These are phyloP conservation scores for Aotearoamyces nothofagi DNA, from an alignment of 2,329 filamentous ascomycete species.

Conservation along the genomic window DNA sequence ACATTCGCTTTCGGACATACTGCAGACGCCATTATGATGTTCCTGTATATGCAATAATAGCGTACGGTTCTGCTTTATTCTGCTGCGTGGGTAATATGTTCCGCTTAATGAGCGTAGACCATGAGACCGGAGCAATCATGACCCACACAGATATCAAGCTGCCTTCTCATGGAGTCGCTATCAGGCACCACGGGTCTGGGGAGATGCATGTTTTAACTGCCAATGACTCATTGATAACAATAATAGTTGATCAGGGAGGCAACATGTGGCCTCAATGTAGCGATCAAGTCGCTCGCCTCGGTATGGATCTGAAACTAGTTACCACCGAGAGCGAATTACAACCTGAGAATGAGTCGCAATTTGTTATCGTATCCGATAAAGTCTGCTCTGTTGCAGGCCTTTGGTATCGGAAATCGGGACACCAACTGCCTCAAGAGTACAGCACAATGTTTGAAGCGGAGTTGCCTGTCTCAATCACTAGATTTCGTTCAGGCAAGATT, in stretches of 20 bases:
- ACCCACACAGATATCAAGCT: too few relatives aligned
- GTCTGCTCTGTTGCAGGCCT: constrained; percentile 15
- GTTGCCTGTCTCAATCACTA: constrained; percentile 39
- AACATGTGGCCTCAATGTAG: constrained; percentile 16
- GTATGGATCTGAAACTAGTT: constrained; percentile 13
- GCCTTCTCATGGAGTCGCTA: too few relatives aligned
- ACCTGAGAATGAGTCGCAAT: constrained; percentile 5
- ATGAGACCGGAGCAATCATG: too few relatives aligned
- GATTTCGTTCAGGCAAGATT: constrained; percentile 35
- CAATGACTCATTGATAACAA: too few relatives aligned
- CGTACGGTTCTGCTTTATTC: constrained; percentile 39
- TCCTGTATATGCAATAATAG: constrained; percentile 40
- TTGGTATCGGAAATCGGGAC: constrained; percentile 16
- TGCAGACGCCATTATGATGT: constrained; percentile 29
- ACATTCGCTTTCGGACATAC: constrained; percentile 39
- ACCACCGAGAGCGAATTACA: background rate
- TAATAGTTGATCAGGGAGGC: too few relatives aligned
- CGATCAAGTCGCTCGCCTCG: constrained; percentile 17
- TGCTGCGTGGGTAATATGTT: constrained; percentile 37
- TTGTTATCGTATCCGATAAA: constrained; percentile 19
- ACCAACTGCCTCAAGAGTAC: constrained; percentile 5
- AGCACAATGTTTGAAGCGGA: constrained; percentile 36
- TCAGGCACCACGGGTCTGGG: too few relatives aligned
- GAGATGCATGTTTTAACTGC: too few relatives aligned
- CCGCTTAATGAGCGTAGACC: too few relatives aligned